A percentile compares a stretch with the other conserved stretches of the same genome.
phyloP scores from a whole-genome alignment of 2,329 filamentous ascomycete species.

The Bipolaris sorokiniana region DNA sequence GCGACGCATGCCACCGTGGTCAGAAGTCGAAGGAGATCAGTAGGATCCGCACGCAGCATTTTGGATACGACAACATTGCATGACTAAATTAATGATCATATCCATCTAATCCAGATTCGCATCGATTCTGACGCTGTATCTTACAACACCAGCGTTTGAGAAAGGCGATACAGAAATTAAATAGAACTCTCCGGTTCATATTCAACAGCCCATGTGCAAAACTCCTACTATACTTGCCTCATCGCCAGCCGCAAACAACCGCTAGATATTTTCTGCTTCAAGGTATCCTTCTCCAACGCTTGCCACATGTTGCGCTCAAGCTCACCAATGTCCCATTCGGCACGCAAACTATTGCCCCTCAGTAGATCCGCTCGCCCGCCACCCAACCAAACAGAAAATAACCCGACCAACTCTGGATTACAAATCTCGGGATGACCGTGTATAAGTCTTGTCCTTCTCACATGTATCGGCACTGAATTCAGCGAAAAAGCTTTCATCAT shows the following conservation, averaged over 20 bases:
- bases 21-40: background rate
- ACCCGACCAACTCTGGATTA: background rate
- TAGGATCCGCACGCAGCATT: background rate
- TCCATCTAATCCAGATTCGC: background rate
- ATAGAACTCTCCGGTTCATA: no score
- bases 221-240: background rate
- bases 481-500: background rate
- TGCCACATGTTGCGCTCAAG: background rate
- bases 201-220: no score
- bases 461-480: background rate
- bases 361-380: slow-evolving; percentile 1
- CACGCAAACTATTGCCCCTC: background rate
- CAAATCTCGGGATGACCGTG: background rate
- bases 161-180: no score
- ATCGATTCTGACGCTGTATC: background rate
- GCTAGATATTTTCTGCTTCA: background rate
- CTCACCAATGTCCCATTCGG: background rate
- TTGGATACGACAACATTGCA: background rate
- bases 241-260: background rate
- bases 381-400: slow-evolving; percentile 3
- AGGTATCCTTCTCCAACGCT: background rate
- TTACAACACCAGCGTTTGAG: no score
- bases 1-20: background rate
- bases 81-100: background rate
- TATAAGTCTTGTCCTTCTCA: background rate